phyloP scores from a whole-genome alignment of 1,139 yeast species.

The Meyerozyma guilliermondii region DNA sequence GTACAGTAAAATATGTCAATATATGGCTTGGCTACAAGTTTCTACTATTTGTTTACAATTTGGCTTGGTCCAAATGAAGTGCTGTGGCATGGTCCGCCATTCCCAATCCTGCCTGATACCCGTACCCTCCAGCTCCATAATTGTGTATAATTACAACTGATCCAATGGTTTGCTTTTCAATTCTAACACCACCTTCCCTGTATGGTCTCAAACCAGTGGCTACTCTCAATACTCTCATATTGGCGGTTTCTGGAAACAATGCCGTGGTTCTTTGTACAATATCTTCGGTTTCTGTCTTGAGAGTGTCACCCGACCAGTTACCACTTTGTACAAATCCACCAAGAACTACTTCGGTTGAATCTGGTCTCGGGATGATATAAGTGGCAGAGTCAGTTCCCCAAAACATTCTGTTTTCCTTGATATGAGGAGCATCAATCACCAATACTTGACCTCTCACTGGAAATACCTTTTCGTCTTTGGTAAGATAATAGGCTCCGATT shows the following conservation, averaged over 20 bases:
- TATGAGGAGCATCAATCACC: constrained; percentile 53
- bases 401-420: constrained; percentile 41
- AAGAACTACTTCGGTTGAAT: constrained; percentile 53
- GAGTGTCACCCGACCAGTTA: constrained; percentile 55
- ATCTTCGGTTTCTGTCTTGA: constrained; percentile 48
- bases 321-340: constrained; percentile 65
- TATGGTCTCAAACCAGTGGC: constrained; percentile 69
- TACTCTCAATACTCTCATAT: constrained; percentile 48
- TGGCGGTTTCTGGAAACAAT: constrained; percentile 43
- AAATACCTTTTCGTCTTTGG: constrained; percentile 12
- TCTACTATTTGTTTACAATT: neutral
- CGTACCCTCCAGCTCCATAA: constrained; percentile 76
- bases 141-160: constrained; percentile 45
- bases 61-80: neutral
- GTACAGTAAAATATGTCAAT: neutral
- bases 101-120: constrained; percentile 65
- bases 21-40: neutral
- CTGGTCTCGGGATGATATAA: constrained; percentile 66
- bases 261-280: constrained; percentile 53
- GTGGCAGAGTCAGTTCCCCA: constrained; percentile 55
- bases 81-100: constrained; percentile 35
- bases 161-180: constrained; percentile 43
- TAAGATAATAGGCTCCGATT: constrained; percentile 51
- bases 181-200: constrained; percentile 63
- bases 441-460: constrained; percentile 68